Percentiles rank a stretch among this genome's conserved stretches.
Conservation (phyloP, 2,329 filamentous ascomycete genomes). For the Colletotrichum viniferum region DNA sequence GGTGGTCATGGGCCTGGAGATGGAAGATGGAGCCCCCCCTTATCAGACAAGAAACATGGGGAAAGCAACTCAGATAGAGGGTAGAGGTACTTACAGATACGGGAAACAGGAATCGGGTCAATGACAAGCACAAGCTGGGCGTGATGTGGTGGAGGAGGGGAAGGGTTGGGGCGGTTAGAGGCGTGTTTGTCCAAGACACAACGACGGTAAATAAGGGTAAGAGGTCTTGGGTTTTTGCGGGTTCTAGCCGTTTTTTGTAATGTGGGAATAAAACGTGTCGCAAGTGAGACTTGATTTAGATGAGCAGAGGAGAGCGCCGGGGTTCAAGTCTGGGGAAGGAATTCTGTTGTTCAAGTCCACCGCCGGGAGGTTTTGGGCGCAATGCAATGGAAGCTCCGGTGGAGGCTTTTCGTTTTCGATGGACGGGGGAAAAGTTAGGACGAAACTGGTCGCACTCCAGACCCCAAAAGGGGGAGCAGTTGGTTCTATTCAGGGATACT, state of each 20-base stretch:
- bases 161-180: neutral
- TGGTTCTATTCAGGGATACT: neutral
- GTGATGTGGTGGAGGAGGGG: neutral
- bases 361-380: neutral
- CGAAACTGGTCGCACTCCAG: neutral
- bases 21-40: neutral
- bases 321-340: neutral
- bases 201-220: neutral
- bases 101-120: neutral
- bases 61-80: neutral
- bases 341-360: neutral
- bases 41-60: slow-evolving; percentile 10
- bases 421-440: neutral
- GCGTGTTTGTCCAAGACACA: neutral
- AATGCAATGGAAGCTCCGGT: neutral
- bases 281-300: neutral
- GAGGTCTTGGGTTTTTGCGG: neutral
- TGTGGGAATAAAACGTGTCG: neutral
- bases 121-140: neutral
- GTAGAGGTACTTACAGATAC: neutral
- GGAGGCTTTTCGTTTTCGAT: neutral
- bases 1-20: slow-evolving; percentile 2
- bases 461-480: neutral
- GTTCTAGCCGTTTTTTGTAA: neutral
- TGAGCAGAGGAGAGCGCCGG: neutral